A percentile compares a stretch with the other conserved stretches of the same genome.
Evolutionary conservation across 2,329 filamentous ascomycete genomes (phyloP).

Genomic region (Diaporthe vaccinii): DNA sequence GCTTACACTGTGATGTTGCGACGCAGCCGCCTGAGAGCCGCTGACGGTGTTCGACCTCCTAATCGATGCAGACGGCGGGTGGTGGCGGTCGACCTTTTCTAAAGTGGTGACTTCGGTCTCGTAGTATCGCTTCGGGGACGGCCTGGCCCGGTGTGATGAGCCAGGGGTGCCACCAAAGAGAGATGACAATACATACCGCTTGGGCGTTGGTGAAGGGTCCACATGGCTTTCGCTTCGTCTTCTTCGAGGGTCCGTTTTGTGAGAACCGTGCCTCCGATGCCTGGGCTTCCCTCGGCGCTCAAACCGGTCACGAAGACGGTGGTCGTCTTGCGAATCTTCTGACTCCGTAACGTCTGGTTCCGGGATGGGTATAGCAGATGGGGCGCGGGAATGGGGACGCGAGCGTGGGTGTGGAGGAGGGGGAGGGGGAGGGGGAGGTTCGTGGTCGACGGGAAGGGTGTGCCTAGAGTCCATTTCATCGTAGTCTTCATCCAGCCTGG

Average conservation of each 20-base stretch:
- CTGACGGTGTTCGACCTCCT: conserved; percentile 52
- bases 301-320: conserved; percentile 39
- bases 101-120: conserved; percentile 50
- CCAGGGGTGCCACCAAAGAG: conserved; percentile 19
- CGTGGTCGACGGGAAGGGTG: conserved; percentile 38
- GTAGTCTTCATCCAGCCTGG: conserved; percentile 39
- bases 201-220: conserved; percentile 46
- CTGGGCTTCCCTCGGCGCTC: conserved; percentile 41
- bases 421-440: conserved; percentile 30
- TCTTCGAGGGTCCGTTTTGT: conserved; percentile 44
- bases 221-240: conserved; percentile 45
- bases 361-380: conserved; percentile 41
- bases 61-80: conserved; percentile 47
- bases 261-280: conserved; percentile 46
- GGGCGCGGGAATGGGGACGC: conserved; percentile 43
- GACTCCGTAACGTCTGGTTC: conserved; percentile 23
- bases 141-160: conserved; percentile 39
- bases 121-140: conserved; percentile 45
- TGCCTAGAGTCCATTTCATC: conserved; percentile 44
- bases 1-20: conserved; percentile 51
- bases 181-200: conserved; percentile 47
- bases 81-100: conserved; percentile 45
- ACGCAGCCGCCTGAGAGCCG: conserved; percentile 52
- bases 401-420: conserved; percentile 42
- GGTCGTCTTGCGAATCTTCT: conserved; percentile 31